These are phyloP conservation scores for Lupinus albus DNA, from an alignment of 306 rosid genomes.

Conservation along the genomic window DNA sequence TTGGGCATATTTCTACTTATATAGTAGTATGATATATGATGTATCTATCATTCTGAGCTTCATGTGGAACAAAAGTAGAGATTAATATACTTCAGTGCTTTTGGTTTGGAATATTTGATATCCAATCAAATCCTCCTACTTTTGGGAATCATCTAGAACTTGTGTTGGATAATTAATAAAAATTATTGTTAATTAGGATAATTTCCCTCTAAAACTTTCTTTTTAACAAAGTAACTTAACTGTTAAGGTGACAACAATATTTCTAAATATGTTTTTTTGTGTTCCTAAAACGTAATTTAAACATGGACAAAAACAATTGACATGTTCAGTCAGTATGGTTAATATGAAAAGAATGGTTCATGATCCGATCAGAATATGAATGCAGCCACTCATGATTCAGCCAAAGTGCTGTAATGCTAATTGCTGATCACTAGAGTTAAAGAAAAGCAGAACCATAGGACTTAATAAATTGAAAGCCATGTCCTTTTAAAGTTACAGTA, in stretches of 20 bases:
- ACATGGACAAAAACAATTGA: too few species aligned
- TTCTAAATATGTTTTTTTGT: background rate
- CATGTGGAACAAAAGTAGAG: background rate
- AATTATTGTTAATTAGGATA: conserved; percentile 2
- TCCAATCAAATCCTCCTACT: conserved; percentile 22
- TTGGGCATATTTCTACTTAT: conserved; percentile 36
- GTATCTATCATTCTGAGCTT: conserved; percentile 5
- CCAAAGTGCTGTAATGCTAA: conserved; percentile 38
- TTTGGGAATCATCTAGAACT: conserved; percentile 36
- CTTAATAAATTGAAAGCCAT: conserved; percentile 53
- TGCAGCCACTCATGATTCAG: conserved; percentile 19
- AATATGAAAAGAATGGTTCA: background rate
- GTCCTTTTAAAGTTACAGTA: conserved; percentile 59
- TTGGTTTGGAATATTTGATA: conserved; percentile 26
- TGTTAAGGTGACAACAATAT: background rate
- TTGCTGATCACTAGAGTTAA: conserved; percentile 35
- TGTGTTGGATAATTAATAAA: background rate
- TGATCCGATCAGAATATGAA: conserved; percentile 9
- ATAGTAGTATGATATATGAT: conserved; percentile 13
- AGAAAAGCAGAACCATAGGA: conserved; percentile 43
- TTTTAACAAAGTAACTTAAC: background rate
- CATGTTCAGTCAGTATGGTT: too few species aligned
- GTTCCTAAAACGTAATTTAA: too few species aligned
- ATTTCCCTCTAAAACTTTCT: background rate
- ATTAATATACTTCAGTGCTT: conserved; percentile 1